Percentiles rank a stretch among this genome's conserved stretches.
These are phyloP conservation scores for Stagonosporopsis vannaccii DNA, from an alignment of 2,329 filamentous ascomycete genomes.

Conservation along the genomic window DNA sequence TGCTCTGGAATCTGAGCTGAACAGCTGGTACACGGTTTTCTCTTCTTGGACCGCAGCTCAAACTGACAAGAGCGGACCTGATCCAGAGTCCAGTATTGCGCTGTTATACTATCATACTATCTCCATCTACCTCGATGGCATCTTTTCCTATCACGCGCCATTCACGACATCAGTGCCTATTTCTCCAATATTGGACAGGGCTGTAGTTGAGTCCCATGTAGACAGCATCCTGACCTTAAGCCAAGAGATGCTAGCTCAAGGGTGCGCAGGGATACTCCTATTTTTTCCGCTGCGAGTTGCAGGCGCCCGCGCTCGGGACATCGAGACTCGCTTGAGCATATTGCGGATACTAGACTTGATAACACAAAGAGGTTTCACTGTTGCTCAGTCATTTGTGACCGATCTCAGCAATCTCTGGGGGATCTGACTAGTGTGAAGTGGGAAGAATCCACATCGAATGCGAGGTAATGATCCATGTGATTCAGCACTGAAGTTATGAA, in stretches of 20 bases:
- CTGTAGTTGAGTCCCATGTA: slow-evolving; percentile 26
- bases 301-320: slow-evolving; percentile 28
- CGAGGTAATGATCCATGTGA: not conserved
- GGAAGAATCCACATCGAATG: not conserved
- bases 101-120: slow-evolving; percentile 34
- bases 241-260: slow-evolving; percentile 22
- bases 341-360: not conserved
- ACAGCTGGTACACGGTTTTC: slow-evolving; percentile 22
- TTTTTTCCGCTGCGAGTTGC: slow-evolving; percentile 41
- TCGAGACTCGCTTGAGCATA: not conserved
- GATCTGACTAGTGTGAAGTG: not conserved
- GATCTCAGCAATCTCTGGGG: not conserved
- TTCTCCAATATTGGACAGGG: slow-evolving; percentile 25
- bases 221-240: slow-evolving; percentile 28
- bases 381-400: not conserved
- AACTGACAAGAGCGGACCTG: not conserved
- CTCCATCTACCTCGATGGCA: slow-evolving; percentile 40
- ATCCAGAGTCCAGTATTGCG: slow-evolving; percentile 25
- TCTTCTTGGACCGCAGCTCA: not conserved
- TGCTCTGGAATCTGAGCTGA: slow-evolving; percentile 20
- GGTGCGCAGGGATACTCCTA: slow-evolving; percentile 30
- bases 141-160: slow-evolving; percentile 34
- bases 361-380: not conserved
- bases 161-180: slow-evolving; percentile 22
- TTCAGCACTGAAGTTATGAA: not conserved